Evolutionary conservation across 2,329 filamentous ascomycete genomes (phyloP).

Genomic region (Sordariomycetes sp.): DNA sequence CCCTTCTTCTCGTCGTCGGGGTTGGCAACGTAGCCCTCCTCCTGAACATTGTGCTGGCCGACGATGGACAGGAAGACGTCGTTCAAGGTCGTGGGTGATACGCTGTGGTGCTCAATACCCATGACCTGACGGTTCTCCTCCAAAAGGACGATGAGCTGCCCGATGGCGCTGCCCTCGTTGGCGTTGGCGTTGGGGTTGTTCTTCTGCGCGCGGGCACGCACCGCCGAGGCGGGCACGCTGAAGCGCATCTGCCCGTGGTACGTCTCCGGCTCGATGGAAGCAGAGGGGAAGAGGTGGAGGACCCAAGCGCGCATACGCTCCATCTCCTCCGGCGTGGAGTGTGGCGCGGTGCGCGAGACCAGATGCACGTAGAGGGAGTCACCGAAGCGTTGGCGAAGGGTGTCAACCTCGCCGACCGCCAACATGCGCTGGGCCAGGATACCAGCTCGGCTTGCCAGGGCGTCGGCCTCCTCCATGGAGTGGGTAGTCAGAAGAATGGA

Average conservation of each 20-base stretch:
- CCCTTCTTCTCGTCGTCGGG: constrained; percentile 10
- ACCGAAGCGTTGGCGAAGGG: constrained; percentile 61
- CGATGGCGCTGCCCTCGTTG: constrained; percentile 38
- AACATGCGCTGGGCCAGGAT: constrained; percentile 78
- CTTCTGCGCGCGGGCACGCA: constrained; percentile 5
- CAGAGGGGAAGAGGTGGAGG: constrained; percentile 43
- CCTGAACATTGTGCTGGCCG: constrained; percentile 65
- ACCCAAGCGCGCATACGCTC: constrained; percentile 56
- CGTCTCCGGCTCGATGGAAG: constrained; percentile 55
- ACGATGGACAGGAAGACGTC: constrained; percentile 82
- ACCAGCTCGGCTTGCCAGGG: constrained; percentile 52
- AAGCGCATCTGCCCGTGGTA: constrained; percentile 18
- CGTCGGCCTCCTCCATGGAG: constrained; percentile 74
- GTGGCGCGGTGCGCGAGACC: constrained; percentile 61
- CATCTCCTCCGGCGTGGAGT: constrained; percentile 59
- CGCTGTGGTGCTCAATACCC: constrained; percentile 72
- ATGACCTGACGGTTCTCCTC: constrained; percentile 58
- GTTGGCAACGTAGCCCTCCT: constrained; percentile 49
- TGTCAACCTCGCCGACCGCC: constrained; percentile 61
- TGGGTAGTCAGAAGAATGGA: constrained; percentile 68
- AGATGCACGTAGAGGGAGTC: constrained; percentile 69
- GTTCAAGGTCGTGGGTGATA: constrained; percentile 76
- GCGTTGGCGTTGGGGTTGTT: not conserved
- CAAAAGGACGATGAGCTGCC: constrained; percentile 58
- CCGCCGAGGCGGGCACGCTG: constrained; percentile 13